phyloP scores from a whole-genome alignment of 495 filamentous ascomycete genomes.

The Podospora australis region DNA sequence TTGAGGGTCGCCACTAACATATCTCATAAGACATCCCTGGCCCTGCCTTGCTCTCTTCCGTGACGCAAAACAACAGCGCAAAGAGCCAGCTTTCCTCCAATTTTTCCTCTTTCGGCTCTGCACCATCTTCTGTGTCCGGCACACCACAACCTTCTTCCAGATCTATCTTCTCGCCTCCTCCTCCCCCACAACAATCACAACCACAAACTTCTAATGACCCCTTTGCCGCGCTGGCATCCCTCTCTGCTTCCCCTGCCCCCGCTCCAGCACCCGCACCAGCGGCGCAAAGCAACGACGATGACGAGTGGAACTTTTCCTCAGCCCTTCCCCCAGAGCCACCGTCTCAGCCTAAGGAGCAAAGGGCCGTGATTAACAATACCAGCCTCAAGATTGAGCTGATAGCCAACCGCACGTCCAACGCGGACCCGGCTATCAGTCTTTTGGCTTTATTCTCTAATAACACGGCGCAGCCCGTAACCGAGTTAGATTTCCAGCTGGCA shows the following conservation, averaged over 20 bases:
- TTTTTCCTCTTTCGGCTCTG: conserved; percentile 50
- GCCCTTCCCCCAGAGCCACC: conserved; percentile 62
- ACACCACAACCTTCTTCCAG: conserved; percentile 41
- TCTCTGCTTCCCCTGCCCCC: conserved; percentile 32
- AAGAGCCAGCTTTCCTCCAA: conserved; percentile 38
- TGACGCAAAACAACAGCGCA: conserved; percentile 52
- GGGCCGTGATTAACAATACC: conserved; percentile 42
- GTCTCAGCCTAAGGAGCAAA: conserved; percentile 36
- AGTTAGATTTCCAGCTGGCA: conserved; percentile 85
- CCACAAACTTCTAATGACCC: conserved; percentile 50
- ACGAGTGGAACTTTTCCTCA: conserved; percentile 93
- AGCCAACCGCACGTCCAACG: conserved; percentile 34
- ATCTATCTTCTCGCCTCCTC: conserved; percentile 36
- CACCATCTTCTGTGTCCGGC: conserved; percentile 34
- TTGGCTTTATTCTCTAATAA: conserved; percentile 73
- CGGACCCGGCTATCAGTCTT: conserved; percentile 54
- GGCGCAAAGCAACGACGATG: conserved; percentile 52
- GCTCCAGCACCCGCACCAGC: conserved; percentile 24
- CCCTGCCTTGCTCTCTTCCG: conserved; percentile 57
- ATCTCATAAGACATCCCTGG: conserved; percentile 50
- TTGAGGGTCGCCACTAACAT: conserved; percentile 4
- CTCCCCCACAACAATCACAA: conserved; percentile 32
- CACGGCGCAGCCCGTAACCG: conserved; percentile 59
- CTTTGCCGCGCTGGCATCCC: conserved; percentile 62
- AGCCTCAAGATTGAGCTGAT: conserved; percentile 47